phyloP scores from a whole-genome alignment of 352 stramenopile species.

The Globisporangium abappressorium region DNA sequence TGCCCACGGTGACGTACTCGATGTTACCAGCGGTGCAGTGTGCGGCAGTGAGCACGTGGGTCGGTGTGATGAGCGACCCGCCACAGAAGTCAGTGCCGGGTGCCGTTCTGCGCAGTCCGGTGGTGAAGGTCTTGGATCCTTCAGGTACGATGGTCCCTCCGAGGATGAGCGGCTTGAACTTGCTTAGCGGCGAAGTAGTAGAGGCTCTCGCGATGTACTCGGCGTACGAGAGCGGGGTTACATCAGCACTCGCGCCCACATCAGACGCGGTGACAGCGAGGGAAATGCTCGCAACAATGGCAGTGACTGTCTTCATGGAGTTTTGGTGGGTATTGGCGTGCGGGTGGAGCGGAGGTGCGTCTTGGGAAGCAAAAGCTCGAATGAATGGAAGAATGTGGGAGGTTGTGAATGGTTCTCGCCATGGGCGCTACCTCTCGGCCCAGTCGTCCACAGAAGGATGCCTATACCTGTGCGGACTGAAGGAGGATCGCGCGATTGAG shows the following conservation, averaged over 20 bases:
- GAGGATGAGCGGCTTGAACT: constrained; percentile 39
- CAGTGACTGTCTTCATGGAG: not conserved
- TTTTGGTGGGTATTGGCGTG: not conserved
- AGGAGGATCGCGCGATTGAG: not conserved
- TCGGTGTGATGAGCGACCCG: constrained; percentile 61
- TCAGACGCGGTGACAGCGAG: not conserved
- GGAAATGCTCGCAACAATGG: not conserved
- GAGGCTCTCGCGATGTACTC: constrained; percentile 7
- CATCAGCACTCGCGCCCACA: not conserved
- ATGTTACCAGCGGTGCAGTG: constrained; percentile 45
- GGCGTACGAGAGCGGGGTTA: constrained; percentile 4
- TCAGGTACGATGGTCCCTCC: constrained; percentile 34
- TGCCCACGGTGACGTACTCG: constrained; percentile 51
- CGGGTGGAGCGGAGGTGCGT: not conserved
- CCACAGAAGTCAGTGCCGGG: constrained; percentile 46
- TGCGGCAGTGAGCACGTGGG: constrained; percentile 57
- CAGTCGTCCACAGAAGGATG: too few species aligned
- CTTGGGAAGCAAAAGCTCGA: not conserved
- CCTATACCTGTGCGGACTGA: too few species aligned
- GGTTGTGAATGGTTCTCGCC: not conserved
- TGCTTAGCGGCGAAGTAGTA: constrained; percentile 5
- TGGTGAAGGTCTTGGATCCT: constrained; percentile 51
- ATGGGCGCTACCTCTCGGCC: too few species aligned
- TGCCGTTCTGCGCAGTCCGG: constrained; percentile 31
- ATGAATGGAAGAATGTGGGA: not conserved